These are phyloP conservation scores for Suhomyces anneliseae DNA, from an alignment of 1,139 yeast genomes.

Conservation along the genomic window DNA sequence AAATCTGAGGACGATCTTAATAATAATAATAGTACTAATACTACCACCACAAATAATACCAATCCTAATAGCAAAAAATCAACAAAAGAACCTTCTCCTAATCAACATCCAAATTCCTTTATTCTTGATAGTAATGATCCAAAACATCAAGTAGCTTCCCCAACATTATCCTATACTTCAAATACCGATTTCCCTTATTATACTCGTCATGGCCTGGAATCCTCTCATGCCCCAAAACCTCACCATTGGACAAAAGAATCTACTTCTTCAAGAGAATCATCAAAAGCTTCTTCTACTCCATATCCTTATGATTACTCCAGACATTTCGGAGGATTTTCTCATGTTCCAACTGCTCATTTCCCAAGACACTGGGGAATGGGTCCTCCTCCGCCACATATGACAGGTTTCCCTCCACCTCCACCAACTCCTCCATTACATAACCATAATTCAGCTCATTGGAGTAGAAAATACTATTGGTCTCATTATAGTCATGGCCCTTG, in stretches of 20 bases:
- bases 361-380: slow-evolving; percentile 5
- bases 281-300: slow-evolving; percentile 3
- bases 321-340: slow-evolving; percentile 3
- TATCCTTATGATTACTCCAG: slow-evolving; percentile 8
- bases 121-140: not conserved
- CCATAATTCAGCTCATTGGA: slow-evolving; percentile 4
- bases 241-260: not conserved
- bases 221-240: not conserved
- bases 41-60: no score
- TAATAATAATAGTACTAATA: no score
- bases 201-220: not conserved
- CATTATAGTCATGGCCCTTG: not conserved
- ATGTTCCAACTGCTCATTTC: slow-evolving; percentile 2
- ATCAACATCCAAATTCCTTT: not conserved
- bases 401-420: slow-evolving; percentile 6
- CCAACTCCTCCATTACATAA: not conserved
- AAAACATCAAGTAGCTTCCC: slow-evolving; percentile 6
- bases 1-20: slow-evolving; percentile 1
- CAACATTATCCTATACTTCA: slow-evolving; percentile 12
- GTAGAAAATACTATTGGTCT: slow-evolving; percentile 1
- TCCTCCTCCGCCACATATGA: slow-evolving; percentile 5
- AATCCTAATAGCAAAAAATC: not conserved
- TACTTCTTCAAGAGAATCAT: not conserved
- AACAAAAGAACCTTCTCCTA: not conserved
- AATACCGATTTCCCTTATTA: slow-evolving; percentile 7